Percentiles rank a stretch among this genome's conserved stretches.
These are phyloP conservation scores for Saccharomycopsis fodiens DNA, from an alignment of 805 yeast species.

Conservation along the genomic window DNA sequence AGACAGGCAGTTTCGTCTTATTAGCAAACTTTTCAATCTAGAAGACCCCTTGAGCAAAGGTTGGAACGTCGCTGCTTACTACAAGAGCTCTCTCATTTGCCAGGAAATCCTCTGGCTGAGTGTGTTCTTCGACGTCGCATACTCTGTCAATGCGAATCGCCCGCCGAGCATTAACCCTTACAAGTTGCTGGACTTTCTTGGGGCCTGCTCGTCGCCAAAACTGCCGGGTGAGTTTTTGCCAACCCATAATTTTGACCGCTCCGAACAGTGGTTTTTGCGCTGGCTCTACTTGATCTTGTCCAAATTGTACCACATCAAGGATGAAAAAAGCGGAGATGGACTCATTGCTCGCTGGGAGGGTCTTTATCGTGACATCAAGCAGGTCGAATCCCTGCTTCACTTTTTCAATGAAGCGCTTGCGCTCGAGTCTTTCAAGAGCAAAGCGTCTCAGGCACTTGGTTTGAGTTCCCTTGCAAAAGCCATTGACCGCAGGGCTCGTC, in stretches of 20 bases:
- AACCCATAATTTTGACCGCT: not conserved
- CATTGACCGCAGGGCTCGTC: not conserved
- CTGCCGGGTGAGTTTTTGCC: not conserved
- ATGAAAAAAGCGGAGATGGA: not conserved
- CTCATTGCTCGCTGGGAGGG: not conserved
- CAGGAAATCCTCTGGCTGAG: not conserved
- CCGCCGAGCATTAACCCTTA: not conserved
- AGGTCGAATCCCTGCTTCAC: not conserved
- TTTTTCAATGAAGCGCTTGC: not conserved
- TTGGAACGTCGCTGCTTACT: not conserved
- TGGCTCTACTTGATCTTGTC: not conserved
- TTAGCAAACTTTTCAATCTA: not conserved
- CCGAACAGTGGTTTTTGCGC: conserved; percentile 2
- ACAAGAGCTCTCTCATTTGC: not conserved
- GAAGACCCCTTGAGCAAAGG: not conserved
- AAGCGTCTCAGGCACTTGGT: not conserved
- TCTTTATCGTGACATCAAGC: not conserved
- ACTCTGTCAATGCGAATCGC: not conserved
- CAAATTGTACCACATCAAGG: not conserved
- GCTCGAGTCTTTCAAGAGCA: not conserved
- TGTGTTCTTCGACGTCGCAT: not conserved
- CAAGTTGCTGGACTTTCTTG: not conserved
- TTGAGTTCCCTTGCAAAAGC: not conserved
- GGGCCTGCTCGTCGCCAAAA: not conserved
- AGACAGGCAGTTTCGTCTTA: not conserved